Base-by-base conservation (phyloP, 805 yeast species). In the Candida incommunis region DNA sequence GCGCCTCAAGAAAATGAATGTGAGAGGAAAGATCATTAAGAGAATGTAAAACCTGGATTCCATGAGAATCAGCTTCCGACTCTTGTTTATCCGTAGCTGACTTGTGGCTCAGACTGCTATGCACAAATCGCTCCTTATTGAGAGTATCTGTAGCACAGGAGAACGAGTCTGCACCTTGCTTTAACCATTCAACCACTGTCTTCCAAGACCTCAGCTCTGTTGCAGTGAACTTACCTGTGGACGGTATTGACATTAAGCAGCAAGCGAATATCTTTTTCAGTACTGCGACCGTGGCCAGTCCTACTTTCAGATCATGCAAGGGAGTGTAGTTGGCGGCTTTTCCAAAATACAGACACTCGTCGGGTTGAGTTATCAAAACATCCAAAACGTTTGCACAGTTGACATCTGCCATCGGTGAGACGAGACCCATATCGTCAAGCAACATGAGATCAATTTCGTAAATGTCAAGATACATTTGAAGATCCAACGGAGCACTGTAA, bases 381-480 rank as follows among this genome's bases (percentile, higher is more conserved):
- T 31, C 37, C 18, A 31, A 18, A 16, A 31, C 18, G 20, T n/a
- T 9, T 9, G 9, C 37, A 7, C 18, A 9, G 37, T 31, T 18
- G 18, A 31, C 7, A 18, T 11, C 9, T 5, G 11, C 18, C 18
- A 31, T 9, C 7, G 37, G 37, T 9, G 37, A 31, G 20, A 31
- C 18, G 4, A 31, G 37, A 7, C 20, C 20, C 7, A 31, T 11
- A 31, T n/a, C 18, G 20, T 53, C 52, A 13, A 67, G 41, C 15
- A 60, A 62, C 2, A 57, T 43, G 11, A 58, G 23, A 1, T 60
- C 54, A 3, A 69, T 51, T 15, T 59, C 64, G 50, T 70, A 70
- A 3, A 70, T 59, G 22, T 58, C 68, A 47, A 70, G 63, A 46
- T 64, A 71, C 44, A 65, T 63, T 21, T 60, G 56, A 23, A 71